Conservation (phyloP, 768 basidiomycete species). For the Rhodotorula graminis region DNA sequence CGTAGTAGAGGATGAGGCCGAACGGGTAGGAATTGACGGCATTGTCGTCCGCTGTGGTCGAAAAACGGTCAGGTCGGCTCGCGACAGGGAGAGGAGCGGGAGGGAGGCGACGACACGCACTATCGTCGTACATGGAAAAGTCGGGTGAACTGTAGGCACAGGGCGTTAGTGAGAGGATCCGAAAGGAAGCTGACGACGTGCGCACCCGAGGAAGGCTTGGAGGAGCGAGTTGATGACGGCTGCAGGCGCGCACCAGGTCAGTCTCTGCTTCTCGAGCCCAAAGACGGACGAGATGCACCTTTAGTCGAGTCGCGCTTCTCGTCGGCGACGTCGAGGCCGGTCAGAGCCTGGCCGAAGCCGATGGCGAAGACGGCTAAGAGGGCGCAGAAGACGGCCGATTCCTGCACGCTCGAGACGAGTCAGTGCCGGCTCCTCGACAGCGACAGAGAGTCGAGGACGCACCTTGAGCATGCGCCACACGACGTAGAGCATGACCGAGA, state of each 20-base stretch:
- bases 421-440: neutral
- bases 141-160: constrained; percentile 10
- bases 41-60: neutral
- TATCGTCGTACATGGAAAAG: constrained; percentile 36
- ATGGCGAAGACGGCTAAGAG: constrained; percentile 40
- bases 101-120: neutral
- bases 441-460: neutral
- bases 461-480: constrained; percentile 46
- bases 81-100: too few species aligned
- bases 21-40: constrained; percentile 28
- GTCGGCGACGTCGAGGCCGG: constrained; percentile 51
- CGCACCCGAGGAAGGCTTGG: constrained; percentile 48
- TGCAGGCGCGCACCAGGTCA: neutral
- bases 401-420: neutral
- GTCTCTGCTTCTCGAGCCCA: neutral
- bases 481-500: constrained; percentile 47
- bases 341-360: constrained; percentile 49
- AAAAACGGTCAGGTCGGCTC: neutral
- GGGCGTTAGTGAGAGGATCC: neutral
- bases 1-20: constrained; percentile 38
- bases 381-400: constrained; percentile 49
- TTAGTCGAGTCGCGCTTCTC: constrained; percentile 40
- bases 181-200: neutral
- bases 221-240: constrained; percentile 47
- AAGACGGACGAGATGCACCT: neutral